phyloP scores from a whole-genome alignment of 345 rosid species.

The Atalantia buxifolia region DNA sequence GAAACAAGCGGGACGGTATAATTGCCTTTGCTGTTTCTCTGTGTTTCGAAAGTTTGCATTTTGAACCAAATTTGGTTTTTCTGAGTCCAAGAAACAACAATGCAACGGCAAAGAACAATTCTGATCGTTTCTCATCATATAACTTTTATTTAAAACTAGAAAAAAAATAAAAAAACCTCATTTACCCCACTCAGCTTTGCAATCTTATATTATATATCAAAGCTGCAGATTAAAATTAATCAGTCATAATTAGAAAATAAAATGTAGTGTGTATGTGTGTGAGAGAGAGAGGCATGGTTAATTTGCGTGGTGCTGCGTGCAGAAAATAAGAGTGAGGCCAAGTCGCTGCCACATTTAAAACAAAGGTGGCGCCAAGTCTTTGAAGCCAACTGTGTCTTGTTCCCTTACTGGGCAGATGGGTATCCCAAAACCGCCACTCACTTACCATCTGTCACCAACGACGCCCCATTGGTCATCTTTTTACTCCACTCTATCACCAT shows the following conservation, averaged over 20 bases:
- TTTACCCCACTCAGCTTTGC: neutral
- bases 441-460: slow-evolving; percentile 35
- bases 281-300: neutral
- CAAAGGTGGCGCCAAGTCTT: neutral
- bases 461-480: slow-evolving; percentile 5
- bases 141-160: no score
- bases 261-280: no score
- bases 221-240: no score
- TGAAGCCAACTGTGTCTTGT: slow-evolving; percentile 18
- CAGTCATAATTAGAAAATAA: no score
- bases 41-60: neutral
- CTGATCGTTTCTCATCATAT: neutral
- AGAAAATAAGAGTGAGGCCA: neutral
- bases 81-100: neutral
- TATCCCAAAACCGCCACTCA: slow-evolving; percentile 29
- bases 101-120: neutral
- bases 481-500: slow-evolving; percentile 2
- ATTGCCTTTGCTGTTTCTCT: neutral
- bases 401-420: slow-evolving; percentile 33
- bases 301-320: neutral
- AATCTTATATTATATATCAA: neutral
- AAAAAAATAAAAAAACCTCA: no score
- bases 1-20: neutral
- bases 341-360: neutral
- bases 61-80: neutral